phyloP scores from a whole-genome alignment of 2,329 filamentous ascomycete genomes.

The Exophiala bonariae region DNA sequence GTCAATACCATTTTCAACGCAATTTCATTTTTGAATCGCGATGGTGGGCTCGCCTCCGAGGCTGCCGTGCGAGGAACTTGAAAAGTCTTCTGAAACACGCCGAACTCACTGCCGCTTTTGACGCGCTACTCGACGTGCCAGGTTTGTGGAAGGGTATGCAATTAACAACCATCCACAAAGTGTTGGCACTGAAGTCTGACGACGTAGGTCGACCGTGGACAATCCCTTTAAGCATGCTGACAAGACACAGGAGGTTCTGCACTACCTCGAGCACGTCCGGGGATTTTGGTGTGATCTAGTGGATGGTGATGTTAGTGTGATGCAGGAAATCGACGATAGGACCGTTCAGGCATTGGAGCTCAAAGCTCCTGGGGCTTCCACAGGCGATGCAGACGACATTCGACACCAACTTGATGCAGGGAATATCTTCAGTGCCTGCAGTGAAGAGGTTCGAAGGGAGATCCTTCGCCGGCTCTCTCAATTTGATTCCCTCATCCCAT shows the following conservation, averaged over 20 bases:
- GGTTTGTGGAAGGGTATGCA: constrained; percentile 34
- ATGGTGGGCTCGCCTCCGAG: constrained; percentile 29
- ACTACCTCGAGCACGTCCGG: constrained; percentile 35
- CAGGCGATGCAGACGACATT: constrained; percentile 28
- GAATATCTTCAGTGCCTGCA: constrained; percentile 36
- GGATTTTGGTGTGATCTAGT: constrained; percentile 36
- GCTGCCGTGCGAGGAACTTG: constrained; percentile 27
- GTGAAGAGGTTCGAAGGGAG: constrained; percentile 29
- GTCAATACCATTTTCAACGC: constrained; percentile 24
- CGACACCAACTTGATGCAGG: constrained; percentile 31
- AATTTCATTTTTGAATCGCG: constrained; percentile 21
- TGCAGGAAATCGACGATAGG: constrained; percentile 30
- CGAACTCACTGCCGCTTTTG: constrained; percentile 33
- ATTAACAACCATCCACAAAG: constrained; percentile 31
- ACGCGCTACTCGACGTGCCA: constrained; percentile 34
- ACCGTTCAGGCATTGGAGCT: constrained; percentile 36
- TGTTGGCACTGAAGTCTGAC: constrained; percentile 34
- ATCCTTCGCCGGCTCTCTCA: too few species aligned
- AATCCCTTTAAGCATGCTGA: background rate
- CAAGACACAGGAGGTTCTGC: constrained; percentile 32
- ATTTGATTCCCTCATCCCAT: constrained; percentile 36
- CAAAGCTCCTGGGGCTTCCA: constrained; percentile 31
- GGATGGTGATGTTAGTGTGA: constrained; percentile 26
- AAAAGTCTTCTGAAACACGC: constrained; percentile 29
- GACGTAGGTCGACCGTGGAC: constrained; percentile 30